phyloP scores from a whole-genome alignment of 2,329 filamentous ascomycete species.

The Microsporum ferrugineum region DNA sequence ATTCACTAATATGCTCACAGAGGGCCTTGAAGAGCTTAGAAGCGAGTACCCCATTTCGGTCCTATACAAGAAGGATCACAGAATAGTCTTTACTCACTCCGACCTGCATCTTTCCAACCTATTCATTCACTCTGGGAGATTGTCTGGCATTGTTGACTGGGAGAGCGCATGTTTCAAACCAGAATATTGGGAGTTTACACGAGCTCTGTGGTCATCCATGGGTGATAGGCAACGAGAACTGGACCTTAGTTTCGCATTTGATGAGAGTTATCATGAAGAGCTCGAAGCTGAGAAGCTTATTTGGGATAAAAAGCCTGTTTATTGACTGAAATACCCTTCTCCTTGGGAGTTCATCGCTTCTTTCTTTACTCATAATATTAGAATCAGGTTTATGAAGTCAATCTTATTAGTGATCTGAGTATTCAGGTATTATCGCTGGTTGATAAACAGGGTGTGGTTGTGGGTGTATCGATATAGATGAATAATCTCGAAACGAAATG shows the following conservation, averaged over 20 bases:
- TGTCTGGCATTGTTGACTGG: constrained; percentile 12
- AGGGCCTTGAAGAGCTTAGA: not conserved
- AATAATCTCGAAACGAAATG: no score
- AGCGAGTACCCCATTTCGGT: not conserved
- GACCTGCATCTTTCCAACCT: constrained; percentile 12
- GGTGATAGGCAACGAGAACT: not conserved
- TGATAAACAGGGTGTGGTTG: no score
- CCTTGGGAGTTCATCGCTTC: not conserved
- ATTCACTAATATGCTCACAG: constrained; percentile 6
- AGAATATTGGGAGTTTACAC: constrained; percentile 14
- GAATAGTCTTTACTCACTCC: constrained; percentile 11
- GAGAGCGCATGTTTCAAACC: constrained; percentile 13
- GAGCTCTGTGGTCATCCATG: constrained; percentile 8
- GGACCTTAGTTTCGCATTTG: constrained; percentile 8
- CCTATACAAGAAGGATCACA: constrained; percentile 9
- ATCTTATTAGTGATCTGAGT: no score
- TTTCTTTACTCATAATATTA: not conserved
- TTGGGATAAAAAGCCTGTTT: constrained; percentile 5
- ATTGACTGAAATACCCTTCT: not conserved
- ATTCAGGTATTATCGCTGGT: no score
- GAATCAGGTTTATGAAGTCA: no score
- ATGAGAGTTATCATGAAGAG: constrained; percentile 9
- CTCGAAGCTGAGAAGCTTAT: constrained; percentile 7
- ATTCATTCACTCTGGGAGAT: constrained; percentile 6
- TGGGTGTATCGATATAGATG: no score